Evolutionary conservation across 129 eudicot species (phyloP), one percentile per base, ranked within the genome.

Genomic region (Flaveria linearis): DNA sequence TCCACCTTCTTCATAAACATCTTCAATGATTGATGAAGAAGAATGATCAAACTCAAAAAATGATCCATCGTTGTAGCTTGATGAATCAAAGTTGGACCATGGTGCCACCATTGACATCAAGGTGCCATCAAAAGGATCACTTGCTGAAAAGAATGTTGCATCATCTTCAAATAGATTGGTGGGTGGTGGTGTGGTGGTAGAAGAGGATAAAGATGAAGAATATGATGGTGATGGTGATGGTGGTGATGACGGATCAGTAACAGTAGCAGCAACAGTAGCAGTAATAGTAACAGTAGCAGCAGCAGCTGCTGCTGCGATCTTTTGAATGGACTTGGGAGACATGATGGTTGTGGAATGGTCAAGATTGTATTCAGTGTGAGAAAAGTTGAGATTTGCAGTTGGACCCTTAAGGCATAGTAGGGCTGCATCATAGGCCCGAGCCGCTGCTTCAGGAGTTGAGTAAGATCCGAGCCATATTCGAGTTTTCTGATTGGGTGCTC

Each of bases 381-480:
- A 86, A 72, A 93, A 93, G 78, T 93, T 93, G 63, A 93, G 88
- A 71, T 88, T 90, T 68, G 96, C 98, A 5, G 89, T 74, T 12
- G 94, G 76, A 75, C 98, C 98, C 51, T 88, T 92, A 25, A 92
- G 92, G 83, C 98, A 90, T 1, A 93, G 57, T 45, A 93, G 86
- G 57, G 98, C 98, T 57, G 98, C 98, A 76, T 93, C 98, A 74
- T 93, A 93, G 26, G 98, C 98, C 66, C 98, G 76, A 9, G 98
- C 98, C 4, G 98, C 98, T 7, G 98, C 98, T 53, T 93, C 98
- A 0, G 96, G 78, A 2, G 96, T 93, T 0, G 98, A 93, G 49
- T 93, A 93, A 18, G 98, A 93, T n/a, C 98, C 98, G 26, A 93
- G 57, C 98, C 98, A 93, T 46, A 92, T 92, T 71, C 98, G 82